phyloP scores from a whole-genome alignment of 805 yeast species.

The Jamesozyma piceae region DNA sequence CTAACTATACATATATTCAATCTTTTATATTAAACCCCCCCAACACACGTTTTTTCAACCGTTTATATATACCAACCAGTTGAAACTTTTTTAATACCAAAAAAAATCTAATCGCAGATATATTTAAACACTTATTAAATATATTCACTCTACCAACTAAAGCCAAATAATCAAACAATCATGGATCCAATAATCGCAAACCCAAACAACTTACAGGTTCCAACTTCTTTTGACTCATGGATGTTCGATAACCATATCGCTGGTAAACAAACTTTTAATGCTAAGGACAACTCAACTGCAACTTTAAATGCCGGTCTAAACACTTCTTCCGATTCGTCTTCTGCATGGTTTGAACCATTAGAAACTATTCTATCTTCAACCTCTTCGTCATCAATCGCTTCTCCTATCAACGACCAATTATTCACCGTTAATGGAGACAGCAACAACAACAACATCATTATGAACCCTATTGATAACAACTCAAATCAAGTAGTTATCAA shows the following conservation, averaged over 20 bases:
- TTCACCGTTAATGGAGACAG: not conserved
- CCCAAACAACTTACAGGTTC: not conserved
- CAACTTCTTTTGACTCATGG: constrained; percentile 10
- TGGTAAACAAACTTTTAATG: not conserved
- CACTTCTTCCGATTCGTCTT: constrained; percentile 4
- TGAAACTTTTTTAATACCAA: not conserved
- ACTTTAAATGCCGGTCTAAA: not conserved
- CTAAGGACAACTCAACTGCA: not conserved
- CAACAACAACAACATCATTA: not conserved
- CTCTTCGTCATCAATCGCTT: constrained; percentile 13
- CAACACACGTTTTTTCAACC: not conserved
- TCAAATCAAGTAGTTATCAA: not conserved
- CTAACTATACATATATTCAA: not conserved
- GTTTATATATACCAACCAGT: not conserved
- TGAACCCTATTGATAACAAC: not conserved
- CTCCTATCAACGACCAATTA: not conserved
- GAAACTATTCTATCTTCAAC: constrained; percentile 22
- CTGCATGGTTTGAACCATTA: constrained; percentile 24
- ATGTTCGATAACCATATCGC: constrained; percentile 11
- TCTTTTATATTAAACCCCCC: not conserved
- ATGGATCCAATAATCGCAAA: constrained; percentile 7
- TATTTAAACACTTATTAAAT: not conserved
- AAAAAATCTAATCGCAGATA: not conserved
- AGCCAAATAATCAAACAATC: too few species aligned
- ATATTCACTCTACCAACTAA: not conserved